phyloP scores from a whole-genome alignment of 1,284 basidiomycete genomes.

The Cutaneotrichosporon sp. region DNA sequence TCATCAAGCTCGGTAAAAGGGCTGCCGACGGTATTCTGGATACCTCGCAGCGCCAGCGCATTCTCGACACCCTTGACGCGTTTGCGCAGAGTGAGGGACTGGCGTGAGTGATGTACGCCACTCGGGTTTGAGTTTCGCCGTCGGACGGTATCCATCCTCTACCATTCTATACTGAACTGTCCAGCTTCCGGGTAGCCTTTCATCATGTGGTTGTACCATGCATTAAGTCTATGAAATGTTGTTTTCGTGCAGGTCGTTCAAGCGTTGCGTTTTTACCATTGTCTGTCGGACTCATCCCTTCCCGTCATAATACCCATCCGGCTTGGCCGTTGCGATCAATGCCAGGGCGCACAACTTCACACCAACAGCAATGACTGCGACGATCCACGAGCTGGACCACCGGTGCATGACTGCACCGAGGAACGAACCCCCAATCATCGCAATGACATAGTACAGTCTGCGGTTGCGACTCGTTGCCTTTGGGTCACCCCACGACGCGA shows the following conservation, averaged over 20 bases:
- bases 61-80: slow-evolving; percentile 3
- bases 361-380: slow-evolving; percentile 31
- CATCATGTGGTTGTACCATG: no score
- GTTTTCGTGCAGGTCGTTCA: no score
- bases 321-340: slow-evolving; percentile 16
- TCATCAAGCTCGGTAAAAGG: slow-evolving; percentile 21
- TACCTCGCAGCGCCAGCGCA: slow-evolving; percentile 1
- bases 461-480: slow-evolving; percentile 37
- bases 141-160: background rate
- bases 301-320: background rate
- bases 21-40: slow-evolving; percentile 24
- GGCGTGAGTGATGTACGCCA: background rate
- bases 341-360: slow-evolving; percentile 30
- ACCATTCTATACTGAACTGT: no score
- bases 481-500: slow-evolving; percentile 22
- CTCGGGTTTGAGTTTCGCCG: background rate
- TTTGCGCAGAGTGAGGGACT: slow-evolving; percentile 12
- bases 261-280: no score
- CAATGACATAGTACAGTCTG: slow-evolving; percentile 32
- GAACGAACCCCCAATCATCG: slow-evolving; percentile 41
- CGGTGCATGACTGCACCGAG: slow-evolving; percentile 38
- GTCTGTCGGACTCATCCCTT: no score
- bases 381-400: slow-evolving; percentile 33
- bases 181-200: no score
- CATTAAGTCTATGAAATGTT: no score